These are phyloP conservation scores for Amylocarpus encephaloides DNA, from an alignment of 2,329 filamentous ascomycete genomes.

Conservation along the genomic window DNA sequence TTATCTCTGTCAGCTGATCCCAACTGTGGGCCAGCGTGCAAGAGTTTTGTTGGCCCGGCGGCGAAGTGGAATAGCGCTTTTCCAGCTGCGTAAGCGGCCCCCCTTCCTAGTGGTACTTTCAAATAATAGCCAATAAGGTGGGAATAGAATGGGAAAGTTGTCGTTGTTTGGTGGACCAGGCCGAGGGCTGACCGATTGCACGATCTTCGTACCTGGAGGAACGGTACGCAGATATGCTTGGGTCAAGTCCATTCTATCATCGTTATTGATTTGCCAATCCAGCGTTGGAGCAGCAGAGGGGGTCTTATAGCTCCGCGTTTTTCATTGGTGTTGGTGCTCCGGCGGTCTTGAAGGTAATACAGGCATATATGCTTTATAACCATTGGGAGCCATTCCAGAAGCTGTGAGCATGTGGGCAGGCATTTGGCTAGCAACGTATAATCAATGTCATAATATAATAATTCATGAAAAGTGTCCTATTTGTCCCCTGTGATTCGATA, in stretches of 20 bases:
- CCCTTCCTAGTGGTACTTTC: neutral
- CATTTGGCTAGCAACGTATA: too few species aligned
- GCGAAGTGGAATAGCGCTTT: conserved; percentile 33
- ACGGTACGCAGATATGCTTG: conserved; percentile 1
- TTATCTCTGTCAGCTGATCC: conserved; percentile 80
- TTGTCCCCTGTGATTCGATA: too few species aligned
- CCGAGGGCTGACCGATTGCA: conserved; percentile 14
- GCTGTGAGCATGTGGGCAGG: too few species aligned
- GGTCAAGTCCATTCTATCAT: neutral
- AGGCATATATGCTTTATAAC: too few species aligned
- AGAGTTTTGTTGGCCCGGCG: conserved; percentile 31
- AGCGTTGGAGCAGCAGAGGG: too few species aligned
- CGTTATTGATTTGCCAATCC: neutral
- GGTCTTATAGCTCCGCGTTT: too few species aligned
- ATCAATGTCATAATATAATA: too few species aligned
- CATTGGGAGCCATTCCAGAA: too few species aligned
- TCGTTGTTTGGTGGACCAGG: conserved; percentile 13
- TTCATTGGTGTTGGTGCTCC: too few species aligned
- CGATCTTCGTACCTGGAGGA: conserved; percentile 8
- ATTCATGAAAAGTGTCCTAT: too few species aligned
- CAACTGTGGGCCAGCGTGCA: conserved; percentile 43
- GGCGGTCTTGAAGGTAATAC: too few species aligned
- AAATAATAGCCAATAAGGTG: too few species aligned
- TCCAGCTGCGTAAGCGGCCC: conserved; percentile 19
- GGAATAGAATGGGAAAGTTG: conserved; percentile 10